Conservation (phyloP, 306 rosid species). For the Cucurbita pepo region DNA sequence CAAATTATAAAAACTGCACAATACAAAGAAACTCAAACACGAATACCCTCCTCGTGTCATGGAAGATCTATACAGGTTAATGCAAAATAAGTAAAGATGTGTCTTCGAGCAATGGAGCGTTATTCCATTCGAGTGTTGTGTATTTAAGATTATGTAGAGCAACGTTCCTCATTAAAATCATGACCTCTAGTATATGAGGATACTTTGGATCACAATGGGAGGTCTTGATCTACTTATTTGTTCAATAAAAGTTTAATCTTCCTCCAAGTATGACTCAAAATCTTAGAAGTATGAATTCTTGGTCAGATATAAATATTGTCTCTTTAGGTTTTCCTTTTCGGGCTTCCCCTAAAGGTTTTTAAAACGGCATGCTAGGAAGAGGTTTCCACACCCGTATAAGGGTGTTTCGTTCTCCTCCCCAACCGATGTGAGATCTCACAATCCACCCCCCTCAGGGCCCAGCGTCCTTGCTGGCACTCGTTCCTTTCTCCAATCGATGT, state of each 20-base stretch:
- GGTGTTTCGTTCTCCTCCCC: too few relatives aligned
- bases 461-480: too few relatives aligned
- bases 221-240: background rate
- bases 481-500: too few relatives aligned
- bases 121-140: background rate
- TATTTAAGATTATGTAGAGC: background rate
- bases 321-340: too few relatives aligned
- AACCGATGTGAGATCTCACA: too few relatives aligned
- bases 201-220: background rate
- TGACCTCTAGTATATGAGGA: background rate
- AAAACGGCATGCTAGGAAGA: too few relatives aligned
- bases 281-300: background rate
- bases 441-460: too few relatives aligned
- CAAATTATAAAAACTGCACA: background rate
- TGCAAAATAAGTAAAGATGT: background rate
- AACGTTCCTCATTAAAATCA: background rate
- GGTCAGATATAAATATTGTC: too few relatives aligned
- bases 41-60: background rate
- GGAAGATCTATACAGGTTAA: background rate
- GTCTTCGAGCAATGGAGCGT: background rate
- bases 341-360: too few relatives aligned
- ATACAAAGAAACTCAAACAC: background rate
- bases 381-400: too few relatives aligned
- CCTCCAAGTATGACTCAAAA: background rate
- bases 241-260: background rate